These are phyloP conservation scores for Botrytis squamosa DNA, from an alignment of 2,329 filamentous ascomycete genomes.

Conservation along the genomic window DNA sequence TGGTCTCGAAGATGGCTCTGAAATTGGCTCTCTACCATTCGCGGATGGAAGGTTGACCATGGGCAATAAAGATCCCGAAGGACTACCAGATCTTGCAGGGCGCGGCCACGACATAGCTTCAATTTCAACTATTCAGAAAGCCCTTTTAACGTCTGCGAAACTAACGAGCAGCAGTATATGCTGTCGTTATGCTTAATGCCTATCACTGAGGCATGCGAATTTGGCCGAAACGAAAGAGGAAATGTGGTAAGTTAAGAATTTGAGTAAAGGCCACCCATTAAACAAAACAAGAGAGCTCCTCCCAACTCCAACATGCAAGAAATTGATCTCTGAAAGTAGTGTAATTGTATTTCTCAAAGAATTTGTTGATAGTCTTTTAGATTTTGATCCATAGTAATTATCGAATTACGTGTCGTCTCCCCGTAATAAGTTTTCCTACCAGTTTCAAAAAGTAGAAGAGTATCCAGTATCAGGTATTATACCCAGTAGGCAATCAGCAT, in stretches of 20 bases:
- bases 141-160: neutral
- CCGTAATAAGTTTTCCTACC: neutral
- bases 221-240: neutral
- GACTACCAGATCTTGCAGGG: constrained; percentile 35
- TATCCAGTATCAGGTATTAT: neutral
- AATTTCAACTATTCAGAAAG: constrained; percentile 2
- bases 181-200: constrained; percentile 34
- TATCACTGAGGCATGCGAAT: constrained; percentile 39
- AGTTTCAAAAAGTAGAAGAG: neutral
- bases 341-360: neutral
- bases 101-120: constrained; percentile 38
- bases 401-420: constrained; percentile 18
- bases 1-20: constrained; percentile 33
- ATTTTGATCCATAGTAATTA: constrained; percentile 12
- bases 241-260: constrained; percentile 3
- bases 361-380: neutral
- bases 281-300: neutral
- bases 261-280: neutral
- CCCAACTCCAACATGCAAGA: constrained; percentile 14
- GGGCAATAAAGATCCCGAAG: constrained; percentile 34
- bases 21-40: constrained; percentile 24
- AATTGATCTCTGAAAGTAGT: neutral
- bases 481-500: neutral
- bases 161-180: constrained; percentile 37
- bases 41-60: constrained; percentile 36